phyloP scores from a whole-genome alignment of 768 basidiomycete species.

The Boletus pseudopeckii region DNA sequence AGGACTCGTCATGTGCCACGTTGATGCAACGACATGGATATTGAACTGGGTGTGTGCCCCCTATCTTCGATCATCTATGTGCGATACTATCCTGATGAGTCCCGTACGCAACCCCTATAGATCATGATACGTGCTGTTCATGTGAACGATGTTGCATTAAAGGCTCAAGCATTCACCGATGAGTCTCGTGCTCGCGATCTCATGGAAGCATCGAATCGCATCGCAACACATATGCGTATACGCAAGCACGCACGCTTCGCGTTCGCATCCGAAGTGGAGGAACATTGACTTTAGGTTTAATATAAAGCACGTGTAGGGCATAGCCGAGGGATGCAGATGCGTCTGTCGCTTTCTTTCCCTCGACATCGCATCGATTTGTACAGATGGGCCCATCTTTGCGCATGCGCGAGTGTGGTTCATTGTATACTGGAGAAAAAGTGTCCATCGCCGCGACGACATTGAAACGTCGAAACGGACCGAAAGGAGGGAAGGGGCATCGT shows the following conservation, averaged over 20 bases:
- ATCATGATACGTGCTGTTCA: neutral
- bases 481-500: neutral
- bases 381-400: too few species aligned
- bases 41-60: neutral
- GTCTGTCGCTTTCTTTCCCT: neutral
- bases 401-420: neutral
- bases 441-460: too few species aligned
- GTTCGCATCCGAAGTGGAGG: neutral
- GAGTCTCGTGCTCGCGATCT: neutral
- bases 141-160: neutral
- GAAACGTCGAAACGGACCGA: neutral
- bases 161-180: neutral
- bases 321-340: neutral
- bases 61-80: neutral
- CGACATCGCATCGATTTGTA: too few species aligned
- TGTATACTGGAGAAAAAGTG: neutral
- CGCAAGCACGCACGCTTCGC: neutral
- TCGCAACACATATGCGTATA: neutral
- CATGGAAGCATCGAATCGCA: neutral
- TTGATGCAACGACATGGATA: neutral
- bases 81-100: neutral
- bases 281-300: constrained; percentile 9
- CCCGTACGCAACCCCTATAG: neutral
- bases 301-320: constrained; percentile 1
- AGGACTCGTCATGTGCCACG: neutral